These are phyloP conservation scores for Populus trichocarpa DNA, from an alignment of 441 rosid genomes.

Conservation along the genomic window DNA sequence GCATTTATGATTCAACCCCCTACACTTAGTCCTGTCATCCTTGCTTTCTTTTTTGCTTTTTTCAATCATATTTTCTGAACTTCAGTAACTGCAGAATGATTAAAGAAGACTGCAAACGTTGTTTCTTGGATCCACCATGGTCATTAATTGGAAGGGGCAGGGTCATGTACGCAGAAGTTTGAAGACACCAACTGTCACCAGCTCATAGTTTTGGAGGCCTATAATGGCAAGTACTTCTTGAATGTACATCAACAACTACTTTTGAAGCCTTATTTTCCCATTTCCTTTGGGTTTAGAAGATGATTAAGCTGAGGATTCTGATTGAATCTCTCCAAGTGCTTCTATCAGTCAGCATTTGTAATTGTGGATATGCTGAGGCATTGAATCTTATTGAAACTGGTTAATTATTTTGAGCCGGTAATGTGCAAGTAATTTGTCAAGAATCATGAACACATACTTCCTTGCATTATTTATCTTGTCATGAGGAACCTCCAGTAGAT, in stretches of 20 bases:
- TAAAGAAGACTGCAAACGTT: background rate
- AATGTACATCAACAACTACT: background rate
- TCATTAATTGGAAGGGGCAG: background rate
- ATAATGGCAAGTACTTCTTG: background rate
- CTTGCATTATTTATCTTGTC: background rate
- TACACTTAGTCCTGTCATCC: background rate
- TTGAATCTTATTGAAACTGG: too few relatives aligned
- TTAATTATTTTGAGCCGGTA: too few relatives aligned
- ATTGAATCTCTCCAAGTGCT: background rate
- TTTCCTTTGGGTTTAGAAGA: background rate
- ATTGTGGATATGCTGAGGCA: too few relatives aligned
- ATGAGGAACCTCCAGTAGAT: background rate
- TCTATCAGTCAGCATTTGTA: background rate
- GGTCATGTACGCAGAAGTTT: background rate
- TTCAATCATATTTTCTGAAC: background rate
- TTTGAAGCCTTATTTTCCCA: background rate
- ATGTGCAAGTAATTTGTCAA: background rate
- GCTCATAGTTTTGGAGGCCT: background rate
- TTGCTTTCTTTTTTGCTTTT: background rate
- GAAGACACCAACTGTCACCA: background rate
- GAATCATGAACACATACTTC: background rate
- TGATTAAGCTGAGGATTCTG: background rate
- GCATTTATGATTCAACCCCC: background rate
- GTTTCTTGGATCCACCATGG: background rate
- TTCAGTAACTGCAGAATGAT: constrained; percentile 2